A percentile compares a stretch with the other conserved stretches of the same genome.
Evolutionary conservation across 805 yeast genomes (phyloP).

Genomic region (Barnettozyma wickerhamii): DNA sequence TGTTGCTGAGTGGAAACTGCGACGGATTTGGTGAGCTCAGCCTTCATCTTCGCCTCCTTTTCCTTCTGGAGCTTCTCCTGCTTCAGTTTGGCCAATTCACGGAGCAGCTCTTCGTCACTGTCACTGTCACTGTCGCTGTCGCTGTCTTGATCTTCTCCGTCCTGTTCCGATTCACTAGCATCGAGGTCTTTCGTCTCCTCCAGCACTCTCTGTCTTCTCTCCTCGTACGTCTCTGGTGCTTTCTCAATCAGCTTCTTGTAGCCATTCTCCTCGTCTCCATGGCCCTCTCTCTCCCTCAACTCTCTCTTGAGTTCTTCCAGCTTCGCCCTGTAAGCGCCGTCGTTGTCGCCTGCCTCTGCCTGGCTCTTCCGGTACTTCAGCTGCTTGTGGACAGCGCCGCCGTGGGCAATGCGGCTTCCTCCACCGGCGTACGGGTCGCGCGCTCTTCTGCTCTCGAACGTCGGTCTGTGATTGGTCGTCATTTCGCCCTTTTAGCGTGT

Average conservation of each 20-base stretch:
- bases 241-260: constrained; percentile 1
- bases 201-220: constrained; percentile 13
- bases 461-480: constrained; percentile 71
- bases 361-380: constrained; percentile 39
- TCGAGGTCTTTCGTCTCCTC: constrained; percentile 11
- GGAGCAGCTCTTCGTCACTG: constrained; percentile 41
- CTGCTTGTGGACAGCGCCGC: constrained; percentile 46
- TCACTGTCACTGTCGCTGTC: constrained; percentile 35
- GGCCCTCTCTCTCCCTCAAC: constrained; percentile 14
- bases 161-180: constrained; percentile 28
- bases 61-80: constrained; percentile 29
- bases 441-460: constrained; percentile 61
- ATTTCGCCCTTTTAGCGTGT: constrained; percentile 25
- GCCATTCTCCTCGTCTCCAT: constrained; percentile 5
- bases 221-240: constrained; percentile 10
- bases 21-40: constrained; percentile 20
- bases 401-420: constrained; percentile 6
- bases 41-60: constrained; percentile 23
- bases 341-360: background rate
- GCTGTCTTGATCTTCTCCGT: constrained; percentile 32
- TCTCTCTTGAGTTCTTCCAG: constrained; percentile 20
- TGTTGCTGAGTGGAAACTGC: constrained; percentile 26
- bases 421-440: constrained; percentile 28
- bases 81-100: constrained; percentile 36
- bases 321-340: constrained; percentile 13